Conservation (phyloP, 306 rosid species). For the Cucumis melo region DNA sequence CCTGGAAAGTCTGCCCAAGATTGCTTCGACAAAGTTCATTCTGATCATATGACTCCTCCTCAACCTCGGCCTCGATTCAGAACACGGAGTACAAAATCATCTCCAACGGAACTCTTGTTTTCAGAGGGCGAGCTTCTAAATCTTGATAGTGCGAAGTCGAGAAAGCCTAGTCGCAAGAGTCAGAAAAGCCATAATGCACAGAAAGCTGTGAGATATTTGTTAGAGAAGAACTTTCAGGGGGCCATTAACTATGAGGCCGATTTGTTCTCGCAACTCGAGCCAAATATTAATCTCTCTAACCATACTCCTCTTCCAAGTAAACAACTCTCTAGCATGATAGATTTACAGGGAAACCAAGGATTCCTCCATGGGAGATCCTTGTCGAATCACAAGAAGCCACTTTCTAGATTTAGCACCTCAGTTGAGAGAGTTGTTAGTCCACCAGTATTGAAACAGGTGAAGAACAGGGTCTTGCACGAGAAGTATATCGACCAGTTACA, state of each 20-base stretch:
- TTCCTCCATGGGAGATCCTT: conserved; percentile 29
- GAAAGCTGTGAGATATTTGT: conserved; percentile 36
- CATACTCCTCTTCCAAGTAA: not conserved
- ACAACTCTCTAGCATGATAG: conserved; percentile 38
- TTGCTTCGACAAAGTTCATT: conserved; percentile 68
- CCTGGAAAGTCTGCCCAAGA: conserved; percentile 88
- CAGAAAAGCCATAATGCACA: conserved; percentile 29
- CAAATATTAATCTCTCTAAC: conserved; percentile 11
- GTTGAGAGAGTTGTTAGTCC: conserved; percentile 41
- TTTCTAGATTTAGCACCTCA: conserved; percentile 39
- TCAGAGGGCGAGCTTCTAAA: conserved; percentile 61
- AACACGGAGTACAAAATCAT: conserved; percentile 31
- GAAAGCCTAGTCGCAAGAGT: conserved; percentile 23
- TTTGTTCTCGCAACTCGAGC: conserved; percentile 71
- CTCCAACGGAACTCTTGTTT: conserved; percentile 31
- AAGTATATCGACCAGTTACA: conserved; percentile 68
- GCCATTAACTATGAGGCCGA: conserved; percentile 40
- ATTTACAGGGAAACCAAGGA: conserved; percentile 26
- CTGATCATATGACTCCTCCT: conserved; percentile 50
- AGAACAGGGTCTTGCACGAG: conserved; percentile 57
- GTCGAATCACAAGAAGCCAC: conserved; percentile 32
- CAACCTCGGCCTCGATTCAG: conserved; percentile 42
- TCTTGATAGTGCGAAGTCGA: conserved; percentile 18
- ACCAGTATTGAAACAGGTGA: conserved; percentile 60
- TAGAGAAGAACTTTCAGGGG: conserved; percentile 23